Evolutionary conservation across 805 yeast genomes (phyloP), one percentile per base, ranked within the genome.

Genomic region (Maudiozyma barnettii): DNA sequence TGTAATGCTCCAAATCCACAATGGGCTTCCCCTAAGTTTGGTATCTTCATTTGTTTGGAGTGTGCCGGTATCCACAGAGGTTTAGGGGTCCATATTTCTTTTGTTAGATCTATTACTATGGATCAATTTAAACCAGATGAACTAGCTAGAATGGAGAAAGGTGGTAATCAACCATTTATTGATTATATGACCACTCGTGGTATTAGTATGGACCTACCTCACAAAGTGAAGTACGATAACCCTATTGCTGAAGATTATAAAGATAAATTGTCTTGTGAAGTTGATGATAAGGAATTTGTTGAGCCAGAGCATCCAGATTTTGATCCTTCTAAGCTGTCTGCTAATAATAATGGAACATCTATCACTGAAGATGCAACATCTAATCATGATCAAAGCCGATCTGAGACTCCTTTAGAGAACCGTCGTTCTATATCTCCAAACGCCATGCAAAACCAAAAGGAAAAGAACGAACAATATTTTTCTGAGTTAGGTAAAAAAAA

Each of bases 21-120:
- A 66, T 93, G 99, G 99, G 97, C 98, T 1, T 88, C 96, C 13
- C 98, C 98, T 35, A 93, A 93, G 67, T 89, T 91, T 68, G 99
- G 99, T 50, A 85, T 93, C 51, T 93, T 90, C 68, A 91, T 93
- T 61, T 93, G 99, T 67, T 76, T 93, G 38, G 99, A 93, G 64
- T 93, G 99, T 72, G 99, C 99, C 18, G 99, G 99, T 41, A 73
- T 84, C 48, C 99, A 93, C 66, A 77, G 95, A 66, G 95, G 98
- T 12, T 72, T 93, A 43, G 99, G 99, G 37, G 99, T 93, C 39
- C 99, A 93, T 65, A 81, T 93, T 49, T 90, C 97, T 39, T 93
- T 93, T 71, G 98, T 93, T 35, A 76, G 99, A 63, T 84, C 95
- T 23, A 90, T 93, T 57, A 93, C 98, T 7, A 93, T 93, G 99